These are phyloP conservation scores for Solanum hybrid DNA, from an alignment of 305 asterid genomes.

Conservation along the genomic window DNA sequence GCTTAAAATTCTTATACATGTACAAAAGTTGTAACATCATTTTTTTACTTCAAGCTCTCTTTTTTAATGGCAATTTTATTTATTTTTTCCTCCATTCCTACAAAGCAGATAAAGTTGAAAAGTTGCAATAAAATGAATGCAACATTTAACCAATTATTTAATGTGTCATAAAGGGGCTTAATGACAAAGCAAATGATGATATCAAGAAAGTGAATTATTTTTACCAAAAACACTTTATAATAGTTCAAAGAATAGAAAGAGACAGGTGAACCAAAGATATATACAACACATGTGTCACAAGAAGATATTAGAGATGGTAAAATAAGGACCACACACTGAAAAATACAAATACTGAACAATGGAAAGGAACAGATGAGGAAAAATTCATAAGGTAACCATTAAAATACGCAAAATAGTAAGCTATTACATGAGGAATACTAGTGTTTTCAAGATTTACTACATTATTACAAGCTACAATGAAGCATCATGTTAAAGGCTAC, in stretches of 20 bases:
- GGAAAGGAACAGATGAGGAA: background rate
- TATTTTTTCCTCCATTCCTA: background rate
- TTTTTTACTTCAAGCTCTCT: background rate
- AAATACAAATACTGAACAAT: background rate
- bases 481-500: background rate
- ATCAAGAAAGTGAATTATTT: background rate
- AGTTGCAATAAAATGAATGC: background rate
- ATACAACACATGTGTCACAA: background rate
- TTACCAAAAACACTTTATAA: background rate
- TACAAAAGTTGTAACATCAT: background rate
- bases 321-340: background rate
- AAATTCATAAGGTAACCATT: background rate
- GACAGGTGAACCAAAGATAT: background rate
- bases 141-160: background rate
- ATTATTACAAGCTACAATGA: background rate
- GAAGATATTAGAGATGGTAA: background rate
- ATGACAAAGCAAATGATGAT: background rate
- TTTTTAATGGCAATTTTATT: background rate
- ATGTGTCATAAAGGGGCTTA: background rate
- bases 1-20: background rate
- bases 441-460: background rate
- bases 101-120: background rate
- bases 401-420: background rate
- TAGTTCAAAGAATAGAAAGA: background rate
- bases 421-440: background rate